Percentiles rank a stretch among this genome's conserved stretches.
Evolutionary conservation across 2,329 filamentous ascomycete species (phyloP).

Genomic region (Biscogniauxia marginata): DNA sequence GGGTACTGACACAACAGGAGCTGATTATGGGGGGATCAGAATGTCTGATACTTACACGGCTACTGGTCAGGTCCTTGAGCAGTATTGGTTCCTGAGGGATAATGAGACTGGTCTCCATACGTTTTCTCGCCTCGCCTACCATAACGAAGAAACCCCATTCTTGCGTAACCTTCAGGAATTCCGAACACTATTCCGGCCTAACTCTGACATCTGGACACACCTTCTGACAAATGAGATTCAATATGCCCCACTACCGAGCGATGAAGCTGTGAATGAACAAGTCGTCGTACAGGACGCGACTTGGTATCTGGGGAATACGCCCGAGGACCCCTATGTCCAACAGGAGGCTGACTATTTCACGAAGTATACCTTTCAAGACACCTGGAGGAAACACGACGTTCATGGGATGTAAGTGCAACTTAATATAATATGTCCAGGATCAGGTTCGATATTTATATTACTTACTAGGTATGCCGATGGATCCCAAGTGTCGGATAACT

Average conservation of each 20-base stretch:
- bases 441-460: slow-evolving; percentile 7
- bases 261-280: slow-evolving; percentile 40
- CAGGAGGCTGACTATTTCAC: slow-evolving; percentile 62
- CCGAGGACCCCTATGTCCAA: slow-evolving; percentile 53
- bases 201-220: slow-evolving; percentile 60
- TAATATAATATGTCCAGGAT: not conserved
- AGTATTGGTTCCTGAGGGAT: slow-evolving; percentile 64
- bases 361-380: slow-evolving; percentile 62
- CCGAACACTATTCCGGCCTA: slow-evolving; percentile 60
- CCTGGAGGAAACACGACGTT: slow-evolving; percentile 56
- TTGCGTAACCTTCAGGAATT: slow-evolving; percentile 60
- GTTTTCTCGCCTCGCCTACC: slow-evolving; percentile 59
- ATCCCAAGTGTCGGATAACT: slow-evolving; percentile 46
- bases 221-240: slow-evolving; percentile 56
- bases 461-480: slow-evolving; percentile 45
- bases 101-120: slow-evolving; percentile 62
- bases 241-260: slow-evolving; percentile 51
- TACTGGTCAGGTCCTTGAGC: slow-evolving; percentile 59
- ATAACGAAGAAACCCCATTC: slow-evolving; percentile 55
- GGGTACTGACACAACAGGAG: slow-evolving; percentile 49
- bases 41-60: slow-evolving; percentile 58
- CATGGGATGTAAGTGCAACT: slow-evolving; percentile 44
- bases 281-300: slow-evolving; percentile 62
- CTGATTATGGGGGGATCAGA: slow-evolving; percentile 55
- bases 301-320: slow-evolving; percentile 57